These are phyloP conservation scores for Orbilia ellipsospora DNA, from an alignment of 2,329 filamentous ascomycete genomes.

Conservation along the genomic window DNA sequence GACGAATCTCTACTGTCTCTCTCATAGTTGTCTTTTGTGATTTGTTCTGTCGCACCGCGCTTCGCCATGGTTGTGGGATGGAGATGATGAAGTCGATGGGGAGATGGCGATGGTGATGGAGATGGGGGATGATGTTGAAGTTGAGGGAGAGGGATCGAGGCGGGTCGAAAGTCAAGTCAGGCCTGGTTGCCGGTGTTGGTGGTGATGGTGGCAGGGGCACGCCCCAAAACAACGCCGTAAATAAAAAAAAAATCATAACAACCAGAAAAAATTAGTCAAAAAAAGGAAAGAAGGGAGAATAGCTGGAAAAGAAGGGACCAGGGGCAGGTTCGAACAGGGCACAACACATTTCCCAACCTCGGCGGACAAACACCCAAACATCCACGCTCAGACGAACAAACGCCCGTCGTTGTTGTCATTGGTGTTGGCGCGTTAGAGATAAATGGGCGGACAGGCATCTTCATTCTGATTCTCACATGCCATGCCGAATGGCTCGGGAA, in stretches of 20 bases:
- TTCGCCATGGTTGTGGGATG: slow-evolving; percentile 44
- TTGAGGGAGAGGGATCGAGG: slow-evolving; percentile 3
- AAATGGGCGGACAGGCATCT: slow-evolving; percentile 3
- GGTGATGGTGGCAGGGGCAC: slow-evolving; percentile 1
- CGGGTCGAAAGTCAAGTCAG: too few species aligned
- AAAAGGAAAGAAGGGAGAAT: slow-evolving; percentile 14
- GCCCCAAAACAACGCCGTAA: not conserved
- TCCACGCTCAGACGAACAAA: too few species aligned
- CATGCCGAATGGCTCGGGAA: not conserved
- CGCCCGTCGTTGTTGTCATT: too few species aligned
- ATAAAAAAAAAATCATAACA: slow-evolving; percentile 6
- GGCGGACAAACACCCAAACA: too few species aligned
- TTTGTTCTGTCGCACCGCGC: slow-evolving; percentile 51
- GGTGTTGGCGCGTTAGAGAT: too few species aligned
- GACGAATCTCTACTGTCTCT: slow-evolving; percentile 44
- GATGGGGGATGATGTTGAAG: slow-evolving; percentile 18
- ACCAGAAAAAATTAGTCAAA: not conserved
- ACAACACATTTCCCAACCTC: not conserved
- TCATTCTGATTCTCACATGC: not conserved
- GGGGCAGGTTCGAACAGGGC: not conserved
- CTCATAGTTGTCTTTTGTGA: slow-evolving; percentile 54
- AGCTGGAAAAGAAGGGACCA: not conserved
- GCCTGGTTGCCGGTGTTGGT: not conserved
- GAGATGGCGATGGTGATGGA: slow-evolving; percentile 25
- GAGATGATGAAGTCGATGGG: slow-evolving; percentile 18